Base-by-base conservation (phyloP, 129 eudicot species). In the Centaurea solstitialis region DNA sequence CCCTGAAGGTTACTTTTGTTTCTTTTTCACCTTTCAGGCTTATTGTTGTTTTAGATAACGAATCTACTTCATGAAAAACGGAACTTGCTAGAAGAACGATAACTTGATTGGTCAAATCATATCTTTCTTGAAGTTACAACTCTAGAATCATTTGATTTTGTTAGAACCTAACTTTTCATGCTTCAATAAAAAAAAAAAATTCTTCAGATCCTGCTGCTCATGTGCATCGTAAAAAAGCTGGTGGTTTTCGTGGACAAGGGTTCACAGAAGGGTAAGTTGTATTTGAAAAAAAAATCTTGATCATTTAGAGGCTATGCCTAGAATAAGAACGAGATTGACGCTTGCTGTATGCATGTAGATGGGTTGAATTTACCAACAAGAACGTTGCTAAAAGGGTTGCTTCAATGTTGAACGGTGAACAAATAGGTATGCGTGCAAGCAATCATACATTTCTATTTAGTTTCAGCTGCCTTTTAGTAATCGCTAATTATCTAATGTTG, bases 361-460 rank as follows among this genome's bases (percentile, higher is more conserved):
- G 99, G 99, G 97, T 93, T 79, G 99, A 93, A 79, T 96, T 96
- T 77, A 83, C 92, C 5, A 86, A 93, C 74, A 96, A 89, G 84
- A 83, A 79, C 69, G 90, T 89, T 66, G 99, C 97, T 33, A 96
- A 96, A 82, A 82, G 93, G 76, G 88, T 88, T 24, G 98, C 99
- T 30, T 83, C 81, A 35, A 85, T 83, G 95, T 77, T 96, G 57
- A 96, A 96, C 65, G 99, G 98, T 69, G 93, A 96, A 88, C 93
- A 91, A 83, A 87, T 96, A 78, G 99, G 99, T 96, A 87, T 70
- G 41, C 8, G 2, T 22, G 75, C n/a, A 72, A 47, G 2, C 30
- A 76, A 28, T 81, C 20, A 23, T 41, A 82, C 17, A 13, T 41
- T 28, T 28, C 7, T 76, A 18, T 5, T 21, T 70, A 3, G 28